phyloP scores from a whole-genome alignment of 495 filamentous ascomycete genomes.

The Geopyxis carbonaria region DNA sequence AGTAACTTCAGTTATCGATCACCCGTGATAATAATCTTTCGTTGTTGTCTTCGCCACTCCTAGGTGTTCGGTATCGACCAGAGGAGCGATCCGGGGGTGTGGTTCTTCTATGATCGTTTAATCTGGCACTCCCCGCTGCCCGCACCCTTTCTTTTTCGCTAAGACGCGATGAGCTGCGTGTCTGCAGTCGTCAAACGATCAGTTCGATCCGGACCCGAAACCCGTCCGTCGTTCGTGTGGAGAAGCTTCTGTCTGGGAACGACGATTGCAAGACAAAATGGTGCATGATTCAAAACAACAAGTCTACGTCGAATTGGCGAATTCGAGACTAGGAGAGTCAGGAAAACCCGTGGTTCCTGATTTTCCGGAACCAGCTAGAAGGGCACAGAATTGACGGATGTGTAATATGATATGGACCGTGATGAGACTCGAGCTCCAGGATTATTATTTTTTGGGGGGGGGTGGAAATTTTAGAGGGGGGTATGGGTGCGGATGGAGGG shows the following conservation, averaged over 20 bases:
- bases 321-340: constrained; percentile 17
- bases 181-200: constrained; percentile 22
- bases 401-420: too few species aligned
- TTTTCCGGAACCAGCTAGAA: too few species aligned
- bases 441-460: too few species aligned
- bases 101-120: constrained; percentile 12
- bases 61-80: neutral
- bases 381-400: too few species aligned
- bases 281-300: constrained; percentile 26
- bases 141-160: constrained; percentile 11
- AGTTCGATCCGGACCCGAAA: constrained; percentile 25
- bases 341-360: too few species aligned
- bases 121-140: constrained; percentile 20
- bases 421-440: too few species aligned
- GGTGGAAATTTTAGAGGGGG: too few species aligned
- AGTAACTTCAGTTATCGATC: neutral
- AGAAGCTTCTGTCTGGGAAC: constrained; percentile 23
- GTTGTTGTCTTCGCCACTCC: neutral
- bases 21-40: constrained; percentile 1
- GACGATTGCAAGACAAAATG: constrained; percentile 25
- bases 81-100: too few species aligned
- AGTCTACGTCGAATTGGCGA: constrained; percentile 6
- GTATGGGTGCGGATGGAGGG: too few species aligned
- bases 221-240: constrained; percentile 17
- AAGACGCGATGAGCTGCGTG: constrained; percentile 24